These are phyloP conservation scores for Glycine latifolia DNA, from an alignment of 306 rosid genomes.

Conservation along the genomic window DNA sequence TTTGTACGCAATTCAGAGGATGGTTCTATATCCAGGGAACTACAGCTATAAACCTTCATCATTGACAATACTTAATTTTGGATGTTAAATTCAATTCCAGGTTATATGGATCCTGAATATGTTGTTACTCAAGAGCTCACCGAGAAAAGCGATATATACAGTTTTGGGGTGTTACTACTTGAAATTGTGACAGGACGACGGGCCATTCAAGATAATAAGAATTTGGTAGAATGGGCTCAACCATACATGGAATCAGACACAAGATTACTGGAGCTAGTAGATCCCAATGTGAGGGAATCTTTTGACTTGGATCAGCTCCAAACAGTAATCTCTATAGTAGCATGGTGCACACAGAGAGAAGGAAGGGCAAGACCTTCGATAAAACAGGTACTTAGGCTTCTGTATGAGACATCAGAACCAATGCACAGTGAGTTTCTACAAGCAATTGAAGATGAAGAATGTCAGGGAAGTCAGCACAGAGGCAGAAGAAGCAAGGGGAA, in stretches of 20 bases:
- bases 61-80: conserved; percentile 28
- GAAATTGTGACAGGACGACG: conserved; percentile 88
- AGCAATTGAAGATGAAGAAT: conserved; percentile 71
- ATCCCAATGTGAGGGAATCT: conserved; percentile 72
- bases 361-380: conserved; percentile 88
- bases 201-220: conserved; percentile 79
- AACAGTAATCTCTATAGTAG: conserved; percentile 71
- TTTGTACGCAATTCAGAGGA: conserved; percentile 30
- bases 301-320: conserved; percentile 88
- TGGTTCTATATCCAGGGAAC: conserved; percentile 55
- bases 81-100: conserved; percentile 60
- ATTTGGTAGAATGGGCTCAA: conserved; percentile 93
- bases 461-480: conserved; percentile 66
- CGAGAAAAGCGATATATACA: conserved; percentile 90
- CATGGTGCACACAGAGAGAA: conserved; percentile 95
- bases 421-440: conserved; percentile 74
- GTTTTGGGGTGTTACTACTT: conserved; percentile 86
- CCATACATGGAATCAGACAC: conserved; percentile 64
- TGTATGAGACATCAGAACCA: conserved; percentile 92
- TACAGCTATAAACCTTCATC: conserved; percentile 50
- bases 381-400: conserved; percentile 89
- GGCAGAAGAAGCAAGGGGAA: conserved; percentile 79
- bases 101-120: conserved; percentile 99
- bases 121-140: conserved; percentile 95
- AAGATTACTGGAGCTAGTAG: conserved; percentile 76